phyloP scores from a whole-genome alignment of 345 rosid species.

The Carallia pectinifolia region DNA sequence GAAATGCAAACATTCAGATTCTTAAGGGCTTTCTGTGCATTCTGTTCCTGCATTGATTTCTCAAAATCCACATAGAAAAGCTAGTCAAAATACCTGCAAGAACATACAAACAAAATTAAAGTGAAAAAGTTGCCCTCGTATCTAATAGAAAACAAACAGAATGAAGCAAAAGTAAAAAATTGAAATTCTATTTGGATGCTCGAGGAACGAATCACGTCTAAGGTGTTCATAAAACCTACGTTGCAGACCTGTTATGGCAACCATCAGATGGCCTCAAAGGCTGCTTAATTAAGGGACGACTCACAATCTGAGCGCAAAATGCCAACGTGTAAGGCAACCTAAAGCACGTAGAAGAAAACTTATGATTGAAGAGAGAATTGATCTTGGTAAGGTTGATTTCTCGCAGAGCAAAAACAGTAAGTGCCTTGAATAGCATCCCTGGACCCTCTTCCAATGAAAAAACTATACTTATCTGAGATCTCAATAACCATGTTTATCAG shows the following conservation, averaged over 20 bases:
- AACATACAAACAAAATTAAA: not conserved
- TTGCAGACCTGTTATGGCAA: slow-evolving; percentile 39
- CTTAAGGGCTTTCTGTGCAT: slow-evolving; percentile 81
- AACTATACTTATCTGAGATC: slow-evolving; percentile 78
- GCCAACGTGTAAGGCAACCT: not conserved
- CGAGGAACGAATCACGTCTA: slow-evolving; percentile 10
- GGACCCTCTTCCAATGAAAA: slow-evolving; percentile 97
- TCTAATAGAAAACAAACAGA: not conserved
- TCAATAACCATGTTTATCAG: slow-evolving; percentile 16
- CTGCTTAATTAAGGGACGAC: slow-evolving; percentile 78
- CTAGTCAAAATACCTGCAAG: slow-evolving; percentile 74
- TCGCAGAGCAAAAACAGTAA: slow-evolving; percentile 91
- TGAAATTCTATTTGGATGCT: not conserved
- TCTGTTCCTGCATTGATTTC: slow-evolving; percentile 90
- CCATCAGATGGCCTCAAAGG: slow-evolving; percentile 63
- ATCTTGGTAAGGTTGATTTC: slow-evolving; percentile 81
- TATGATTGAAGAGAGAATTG: no score
- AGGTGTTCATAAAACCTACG: slow-evolving; percentile 34
- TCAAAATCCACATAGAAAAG: slow-evolving; percentile 94
- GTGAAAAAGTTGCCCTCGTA: not conserved
- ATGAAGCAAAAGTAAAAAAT: not conserved
- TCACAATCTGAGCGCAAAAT: slow-evolving; percentile 63
- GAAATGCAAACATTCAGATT: slow-evolving; percentile 62
- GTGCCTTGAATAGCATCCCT: slow-evolving; percentile 95
- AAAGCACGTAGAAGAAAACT: not conserved